Evolutionary conservation across 2,329 filamentous ascomycete genomes (phyloP).

Genomic region (Penicillium sp.): DNA sequence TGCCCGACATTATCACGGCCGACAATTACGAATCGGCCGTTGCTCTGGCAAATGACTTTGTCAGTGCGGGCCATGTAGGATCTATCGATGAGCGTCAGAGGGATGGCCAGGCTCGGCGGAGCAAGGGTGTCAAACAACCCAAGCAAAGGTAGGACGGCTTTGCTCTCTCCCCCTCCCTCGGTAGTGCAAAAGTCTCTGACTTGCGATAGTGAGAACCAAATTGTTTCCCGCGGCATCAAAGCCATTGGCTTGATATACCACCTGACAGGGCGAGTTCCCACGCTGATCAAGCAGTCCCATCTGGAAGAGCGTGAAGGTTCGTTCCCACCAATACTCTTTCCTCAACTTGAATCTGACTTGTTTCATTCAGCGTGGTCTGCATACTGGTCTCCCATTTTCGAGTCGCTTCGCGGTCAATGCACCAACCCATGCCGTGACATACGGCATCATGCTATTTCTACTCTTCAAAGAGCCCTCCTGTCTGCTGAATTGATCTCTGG

Average conservation of each 20-base stretch:
- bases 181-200: slow-evolving; percentile 15
- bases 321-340: slow-evolving; percentile 18
- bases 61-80: slow-evolving; percentile 76
- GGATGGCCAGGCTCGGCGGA: slow-evolving; percentile 57
- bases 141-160: slow-evolving; percentile 57
- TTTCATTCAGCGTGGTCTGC: slow-evolving; percentile 77
- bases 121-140: slow-evolving; percentile 57
- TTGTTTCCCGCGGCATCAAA: slow-evolving; percentile 76
- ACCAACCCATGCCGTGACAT: slow-evolving; percentile 94
- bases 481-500: slow-evolving; percentile 81
- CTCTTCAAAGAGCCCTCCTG: slow-evolving; percentile 81
- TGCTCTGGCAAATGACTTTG: slow-evolving; percentile 83
- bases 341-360: slow-evolving; percentile 15
- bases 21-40: slow-evolving; percentile 95
- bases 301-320: slow-evolving; percentile 81
- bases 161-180: neutral
- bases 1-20: slow-evolving; percentile 82
- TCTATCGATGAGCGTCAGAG: slow-evolving; percentile 70
- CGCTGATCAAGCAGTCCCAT: slow-evolving; percentile 89
- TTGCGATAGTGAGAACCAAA: slow-evolving; percentile 64
- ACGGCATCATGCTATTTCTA: slow-evolving; percentile 82
- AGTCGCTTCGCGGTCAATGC: slow-evolving; percentile 84
- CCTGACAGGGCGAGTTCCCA: slow-evolving; percentile 78
- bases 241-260: slow-evolving; percentile 81
- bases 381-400: slow-evolving; percentile 96